These are phyloP conservation scores for Diddensiella santjacobensis DNA, from an alignment of 805 yeast genomes.

Conservation along the genomic window DNA sequence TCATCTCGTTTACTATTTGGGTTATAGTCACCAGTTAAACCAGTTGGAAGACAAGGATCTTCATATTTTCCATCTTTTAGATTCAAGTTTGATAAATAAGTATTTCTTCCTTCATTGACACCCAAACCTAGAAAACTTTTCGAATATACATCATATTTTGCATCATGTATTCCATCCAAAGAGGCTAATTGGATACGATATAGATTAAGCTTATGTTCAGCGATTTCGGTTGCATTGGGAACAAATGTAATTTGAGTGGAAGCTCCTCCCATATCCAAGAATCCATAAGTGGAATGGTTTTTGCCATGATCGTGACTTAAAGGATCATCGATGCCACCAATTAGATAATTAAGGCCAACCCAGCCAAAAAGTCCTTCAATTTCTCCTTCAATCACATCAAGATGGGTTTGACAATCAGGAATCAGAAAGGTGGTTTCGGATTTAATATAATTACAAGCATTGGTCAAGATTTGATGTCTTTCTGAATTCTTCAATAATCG, in stretches of 20 bases:
- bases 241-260: slow-evolving; percentile 94
- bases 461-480: slow-evolving; percentile 50
- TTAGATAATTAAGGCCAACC: slow-evolving; percentile 83
- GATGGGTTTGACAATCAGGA: slow-evolving; percentile 60
- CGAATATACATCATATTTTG: slow-evolving; percentile 76
- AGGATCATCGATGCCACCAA: slow-evolving; percentile 51
- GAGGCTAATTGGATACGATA: slow-evolving; percentile 68
- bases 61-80: slow-evolving; percentile 32
- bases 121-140: slow-evolving; percentile 98
- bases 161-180: slow-evolving; percentile 31
- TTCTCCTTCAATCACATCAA: slow-evolving; percentile 87
- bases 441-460: slow-evolving; percentile 57
- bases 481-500: slow-evolving; percentile 59
- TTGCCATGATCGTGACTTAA: slow-evolving; percentile 26
- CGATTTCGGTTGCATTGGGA: slow-evolving; percentile 60
- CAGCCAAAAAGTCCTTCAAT: slow-evolving; percentile 95
- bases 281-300: slow-evolving; percentile 61
- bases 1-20: slow-evolving; percentile 15
- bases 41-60: slow-evolving; percentile 82
- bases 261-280: slow-evolving; percentile 99
- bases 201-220: slow-evolving; percentile 66
- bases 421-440: slow-evolving; percentile 55
- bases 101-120: slow-evolving; percentile 82
- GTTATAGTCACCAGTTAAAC: slow-evolving; percentile 37
- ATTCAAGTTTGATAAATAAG: slow-evolving; percentile 46